A percentile compares a stretch with the other conserved stretches of the same genome.
Evolutionary conservation across 2,329 filamentous ascomycete genomes (phyloP).

Genomic region (Fusarium nanum): DNA sequence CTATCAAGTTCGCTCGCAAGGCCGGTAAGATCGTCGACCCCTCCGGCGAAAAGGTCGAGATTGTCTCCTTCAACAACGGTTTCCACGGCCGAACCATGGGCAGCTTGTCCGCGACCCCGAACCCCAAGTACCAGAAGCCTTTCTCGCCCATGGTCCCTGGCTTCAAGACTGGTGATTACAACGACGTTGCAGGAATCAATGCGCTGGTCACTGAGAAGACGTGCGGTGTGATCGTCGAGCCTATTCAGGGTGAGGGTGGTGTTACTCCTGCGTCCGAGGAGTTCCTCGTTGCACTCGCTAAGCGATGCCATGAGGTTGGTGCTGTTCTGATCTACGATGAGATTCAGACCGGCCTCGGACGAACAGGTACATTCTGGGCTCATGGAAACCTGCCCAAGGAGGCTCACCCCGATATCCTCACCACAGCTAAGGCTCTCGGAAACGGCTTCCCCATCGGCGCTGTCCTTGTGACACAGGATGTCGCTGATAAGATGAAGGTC

Average conservation of each 20-base stretch:
- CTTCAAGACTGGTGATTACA: conserved; percentile 87
- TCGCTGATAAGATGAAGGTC: conserved; percentile 57
- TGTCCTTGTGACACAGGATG: conserved; percentile 56
- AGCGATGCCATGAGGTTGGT: conserved; percentile 85
- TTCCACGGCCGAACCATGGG: conserved; percentile 99
- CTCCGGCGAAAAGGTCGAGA: conserved; percentile 78
- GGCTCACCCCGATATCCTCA: conserved; percentile 93
- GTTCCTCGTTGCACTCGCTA: conserved; percentile 86
- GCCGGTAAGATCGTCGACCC: conserved; percentile 81
- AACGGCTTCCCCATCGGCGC: conserved; percentile 97
- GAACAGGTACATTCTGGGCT: conserved; percentile 92
- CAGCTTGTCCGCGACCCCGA: conserved; percentile 92
- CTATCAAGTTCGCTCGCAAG: conserved; percentile 96
- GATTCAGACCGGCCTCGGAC: conserved; percentile 92
- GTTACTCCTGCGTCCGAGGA: conserved; percentile 85
- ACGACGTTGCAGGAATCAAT: conserved; percentile 79
- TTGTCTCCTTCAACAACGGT: conserved; percentile 90
- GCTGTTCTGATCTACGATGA: conserved; percentile 95
- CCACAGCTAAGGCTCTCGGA: conserved; percentile 93
- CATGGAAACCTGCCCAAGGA: conserved; percentile 78
- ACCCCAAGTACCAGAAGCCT: conserved; percentile 96
- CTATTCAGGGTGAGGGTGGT: conserved; percentile 96
- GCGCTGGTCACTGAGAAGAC: conserved; percentile 84
- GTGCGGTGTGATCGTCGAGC: conserved; percentile 95
- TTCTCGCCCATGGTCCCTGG: conserved; percentile 97